Evolutionary conservation across 2,329 filamentous ascomycete species (phyloP).

Genomic region (Cryphonectria radicalis): DNA sequence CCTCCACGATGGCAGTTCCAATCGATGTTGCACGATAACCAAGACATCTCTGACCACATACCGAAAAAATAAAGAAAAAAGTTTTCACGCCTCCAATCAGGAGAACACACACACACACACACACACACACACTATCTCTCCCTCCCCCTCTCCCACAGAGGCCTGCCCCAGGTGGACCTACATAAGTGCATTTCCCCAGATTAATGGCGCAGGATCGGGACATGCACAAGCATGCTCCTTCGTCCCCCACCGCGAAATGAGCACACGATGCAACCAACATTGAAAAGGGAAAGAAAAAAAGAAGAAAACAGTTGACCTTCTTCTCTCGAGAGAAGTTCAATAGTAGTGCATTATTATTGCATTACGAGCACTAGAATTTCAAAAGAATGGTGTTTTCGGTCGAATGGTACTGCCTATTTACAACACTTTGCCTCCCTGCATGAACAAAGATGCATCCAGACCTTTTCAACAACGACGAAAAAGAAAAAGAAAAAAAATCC

Average conservation of each 20-base stretch:
- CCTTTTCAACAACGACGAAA: conserved; percentile 1
- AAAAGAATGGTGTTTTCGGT: neutral
- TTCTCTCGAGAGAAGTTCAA: neutral
- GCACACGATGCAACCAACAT: neutral
- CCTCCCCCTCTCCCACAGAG: too few species aligned
- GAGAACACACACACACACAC: neutral
- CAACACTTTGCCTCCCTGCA: neutral
- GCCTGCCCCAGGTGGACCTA: neutral
- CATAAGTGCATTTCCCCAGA: neutral
- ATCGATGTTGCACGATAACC: neutral
- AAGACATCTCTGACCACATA: neutral
- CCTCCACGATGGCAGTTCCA: neutral
- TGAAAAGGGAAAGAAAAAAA: too few species aligned
- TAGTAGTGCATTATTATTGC: neutral
- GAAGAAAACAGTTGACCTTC: neutral
- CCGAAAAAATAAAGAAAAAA: neutral
- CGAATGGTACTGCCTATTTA: neutral
- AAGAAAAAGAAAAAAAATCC: neutral
- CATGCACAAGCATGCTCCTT: conserved; percentile 4
- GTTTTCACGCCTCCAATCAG: neutral
- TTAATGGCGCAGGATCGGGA: conserved; percentile 9
- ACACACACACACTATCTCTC: neutral
- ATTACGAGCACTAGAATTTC: neutral
- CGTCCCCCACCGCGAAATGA: neutral
- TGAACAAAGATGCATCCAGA: conserved; percentile 9